Percentiles rank a stretch among this genome's conserved stretches.
Conservation (phyloP, 2,329 filamentous ascomycete genomes). For the Pseudomassariella vexata region DNA sequence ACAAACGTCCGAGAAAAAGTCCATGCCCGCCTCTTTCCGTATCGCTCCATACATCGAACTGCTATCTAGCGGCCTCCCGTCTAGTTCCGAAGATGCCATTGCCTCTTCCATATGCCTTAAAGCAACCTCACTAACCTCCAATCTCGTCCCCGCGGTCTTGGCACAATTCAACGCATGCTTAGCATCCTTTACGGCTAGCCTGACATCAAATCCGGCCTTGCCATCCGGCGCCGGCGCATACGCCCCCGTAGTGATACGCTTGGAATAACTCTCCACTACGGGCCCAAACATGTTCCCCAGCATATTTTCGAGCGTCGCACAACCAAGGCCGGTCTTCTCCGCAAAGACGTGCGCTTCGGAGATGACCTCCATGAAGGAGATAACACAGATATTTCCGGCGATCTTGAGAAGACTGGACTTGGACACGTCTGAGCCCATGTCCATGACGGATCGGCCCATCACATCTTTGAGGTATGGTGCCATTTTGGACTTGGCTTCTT, state of each 20-base stretch:
- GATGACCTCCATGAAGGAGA: constrained; percentile 34
- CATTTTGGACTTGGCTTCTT: constrained; percentile 23
- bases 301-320: constrained; percentile 32
- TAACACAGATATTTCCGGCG: constrained; percentile 26
- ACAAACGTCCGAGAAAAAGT: constrained; percentile 11
- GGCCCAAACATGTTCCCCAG: constrained; percentile 36
- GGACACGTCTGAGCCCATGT: constrained; percentile 34
- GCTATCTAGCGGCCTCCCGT: constrained; percentile 9
- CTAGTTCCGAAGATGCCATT: constrained; percentile 2
- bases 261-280: constrained; percentile 34
- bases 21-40: constrained; percentile 9
- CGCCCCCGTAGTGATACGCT: constrained; percentile 34
- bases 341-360: constrained; percentile 39
- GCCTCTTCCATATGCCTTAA: constrained; percentile 9
- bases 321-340: constrained; percentile 36
- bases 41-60: constrained; percentile 11
- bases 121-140: constrained; percentile 16
- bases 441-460: constrained; percentile 33
- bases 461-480: constrained; percentile 35
- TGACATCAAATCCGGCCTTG: constrained; percentile 15
- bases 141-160: constrained; percentile 10
- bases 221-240: constrained; percentile 27
- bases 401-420: constrained; percentile 37
- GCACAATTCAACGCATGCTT: constrained; percentile 18
- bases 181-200: constrained; percentile 19